Conservation (phyloP, 2,329 filamentous ascomycete genomes). For the Aspergillus calidoustus region DNA sequence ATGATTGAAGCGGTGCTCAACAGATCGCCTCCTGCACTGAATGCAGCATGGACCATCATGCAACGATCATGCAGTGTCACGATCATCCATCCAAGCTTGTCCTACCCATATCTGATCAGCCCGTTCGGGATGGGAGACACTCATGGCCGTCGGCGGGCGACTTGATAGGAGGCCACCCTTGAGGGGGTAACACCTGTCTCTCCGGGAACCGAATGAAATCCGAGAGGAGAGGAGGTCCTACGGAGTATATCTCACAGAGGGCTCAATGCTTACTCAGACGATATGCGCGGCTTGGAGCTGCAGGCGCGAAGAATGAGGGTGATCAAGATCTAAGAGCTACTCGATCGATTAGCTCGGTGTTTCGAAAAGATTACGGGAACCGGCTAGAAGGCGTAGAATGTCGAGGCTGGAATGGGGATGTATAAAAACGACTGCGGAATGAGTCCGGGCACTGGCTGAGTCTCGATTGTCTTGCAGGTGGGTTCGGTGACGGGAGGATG, state of each 20-base stretch:
- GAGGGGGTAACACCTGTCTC: not conserved
- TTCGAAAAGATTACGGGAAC: not conserved
- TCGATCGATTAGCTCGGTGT: not conserved
- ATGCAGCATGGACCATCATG: conserved; percentile 5
- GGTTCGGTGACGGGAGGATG: conserved; percentile 25
- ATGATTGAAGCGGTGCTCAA: conserved; percentile 1
- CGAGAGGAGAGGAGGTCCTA: not conserved
- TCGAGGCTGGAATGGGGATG: not conserved
- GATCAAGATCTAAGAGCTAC: not conserved
- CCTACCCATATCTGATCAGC: conserved; percentile 12
- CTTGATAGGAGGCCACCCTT: conserved; percentile 6
- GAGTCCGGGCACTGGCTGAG: conserved; percentile 16
- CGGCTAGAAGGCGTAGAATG: not conserved
- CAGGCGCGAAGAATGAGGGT: not conserved
- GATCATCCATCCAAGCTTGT: conserved; percentile 13
- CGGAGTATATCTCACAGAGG: not conserved
- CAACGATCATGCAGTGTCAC: conserved; percentile 8
- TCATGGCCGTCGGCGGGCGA: not conserved
- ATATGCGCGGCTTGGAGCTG: not conserved
- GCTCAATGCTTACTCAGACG: not conserved
- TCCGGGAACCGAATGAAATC: not conserved
- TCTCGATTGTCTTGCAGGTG: conserved; percentile 25
- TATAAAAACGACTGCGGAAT: conserved; percentile 6
- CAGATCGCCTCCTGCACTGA: not conserved
- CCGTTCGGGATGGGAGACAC: conserved; percentile 10